Conservation (phyloP, 108 stramenopile genomes). For the Conticribra weissflogii region DNA sequence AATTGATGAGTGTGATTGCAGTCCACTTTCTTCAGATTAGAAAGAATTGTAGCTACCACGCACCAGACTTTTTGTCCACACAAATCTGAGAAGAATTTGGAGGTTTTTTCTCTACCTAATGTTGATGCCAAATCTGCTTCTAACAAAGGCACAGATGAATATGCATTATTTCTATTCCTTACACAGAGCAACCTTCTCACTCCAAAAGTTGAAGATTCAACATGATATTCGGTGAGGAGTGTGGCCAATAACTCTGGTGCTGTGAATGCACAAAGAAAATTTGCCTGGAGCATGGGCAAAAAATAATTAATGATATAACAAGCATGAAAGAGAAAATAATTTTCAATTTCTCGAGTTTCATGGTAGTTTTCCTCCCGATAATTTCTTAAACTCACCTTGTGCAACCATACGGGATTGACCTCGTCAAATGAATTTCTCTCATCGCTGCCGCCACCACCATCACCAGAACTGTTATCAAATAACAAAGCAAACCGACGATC, state of each 20-base stretch:
- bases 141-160: slow-evolving; percentile 26
- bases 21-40: too few species aligned
- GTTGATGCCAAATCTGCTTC: slow-evolving; percentile 36
- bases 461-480: slow-evolving; percentile 10
- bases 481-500: slow-evolving; percentile 69
- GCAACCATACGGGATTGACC: slow-evolving; percentile 54
- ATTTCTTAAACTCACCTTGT: slow-evolving; percentile 55
- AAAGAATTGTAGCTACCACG: slow-evolving; percentile 39
- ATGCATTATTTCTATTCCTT: slow-evolving; percentile 22
- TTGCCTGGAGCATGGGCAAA: slow-evolving; percentile 24
- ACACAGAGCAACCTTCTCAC: slow-evolving; percentile 36
- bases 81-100: slow-evolving; percentile 51
- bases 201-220: slow-evolving; percentile 5
- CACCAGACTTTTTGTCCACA: slow-evolving; percentile 49
- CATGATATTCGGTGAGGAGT: slow-evolving; percentile 32
- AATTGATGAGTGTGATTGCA: slow-evolving; percentile 68
- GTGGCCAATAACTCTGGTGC: slow-evolving; percentile 56
- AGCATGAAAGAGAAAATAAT: background rate
- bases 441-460: background rate
- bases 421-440: too few species aligned
- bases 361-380: too few species aligned
- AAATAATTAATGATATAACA: background rate
- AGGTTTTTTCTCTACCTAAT: slow-evolving; percentile 47
- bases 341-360: background rate
- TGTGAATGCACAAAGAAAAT: slow-evolving; percentile 72